Percentiles rank a stretch among this genome's conserved stretches.
Conservation (phyloP, 495 filamentous ascomycete species). For the Aeminium ludgeri region DNA sequence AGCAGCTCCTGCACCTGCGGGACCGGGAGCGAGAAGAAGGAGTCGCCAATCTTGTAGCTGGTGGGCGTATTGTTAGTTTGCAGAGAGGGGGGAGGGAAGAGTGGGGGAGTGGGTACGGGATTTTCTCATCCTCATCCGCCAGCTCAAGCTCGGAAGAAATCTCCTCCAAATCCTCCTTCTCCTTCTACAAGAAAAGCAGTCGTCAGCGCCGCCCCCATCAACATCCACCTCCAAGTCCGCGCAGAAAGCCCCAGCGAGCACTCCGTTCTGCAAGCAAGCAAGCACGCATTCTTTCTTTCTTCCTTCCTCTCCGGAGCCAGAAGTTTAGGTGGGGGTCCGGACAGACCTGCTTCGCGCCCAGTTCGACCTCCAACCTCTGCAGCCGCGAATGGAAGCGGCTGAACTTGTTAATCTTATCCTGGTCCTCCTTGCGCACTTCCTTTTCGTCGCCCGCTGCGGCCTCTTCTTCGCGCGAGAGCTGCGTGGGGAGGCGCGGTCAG, state of each 20-base stretch:
- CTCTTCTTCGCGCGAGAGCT: conserved; percentile 50
- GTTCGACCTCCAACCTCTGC: conserved; percentile 55
- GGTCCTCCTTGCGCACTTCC: conserved; percentile 86
- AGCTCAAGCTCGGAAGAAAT: conserved; percentile 80
- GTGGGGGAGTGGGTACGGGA: conserved; percentile 45
- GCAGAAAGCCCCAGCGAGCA: not conserved
- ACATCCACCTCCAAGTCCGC: not conserved
- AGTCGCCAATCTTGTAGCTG: conserved; percentile 93
- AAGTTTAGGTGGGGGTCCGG: conserved; percentile 1
- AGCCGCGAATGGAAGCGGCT: conserved; percentile 85
- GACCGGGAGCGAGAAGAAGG: conserved; percentile 75
- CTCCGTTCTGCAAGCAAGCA: not conserved
- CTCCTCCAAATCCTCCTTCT: conserved; percentile 94
- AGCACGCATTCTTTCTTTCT: too few relatives aligned
- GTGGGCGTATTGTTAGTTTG: not conserved
- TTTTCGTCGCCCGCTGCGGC: conserved; percentile 57
- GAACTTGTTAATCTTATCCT: conserved; percentile 97
- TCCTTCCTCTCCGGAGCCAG: not conserved
- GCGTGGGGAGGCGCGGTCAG: too few relatives aligned
- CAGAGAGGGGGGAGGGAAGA: not conserved
- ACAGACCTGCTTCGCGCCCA: conserved; percentile 67
- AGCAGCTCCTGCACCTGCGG: conserved; percentile 74
- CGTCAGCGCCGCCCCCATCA: not conserved
- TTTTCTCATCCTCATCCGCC: conserved; percentile 81
- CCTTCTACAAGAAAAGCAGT: conserved; percentile 51